Conservation (phyloP, 2,329 filamentous ascomycete species). For the Hymenoscyphus scutula region DNA sequence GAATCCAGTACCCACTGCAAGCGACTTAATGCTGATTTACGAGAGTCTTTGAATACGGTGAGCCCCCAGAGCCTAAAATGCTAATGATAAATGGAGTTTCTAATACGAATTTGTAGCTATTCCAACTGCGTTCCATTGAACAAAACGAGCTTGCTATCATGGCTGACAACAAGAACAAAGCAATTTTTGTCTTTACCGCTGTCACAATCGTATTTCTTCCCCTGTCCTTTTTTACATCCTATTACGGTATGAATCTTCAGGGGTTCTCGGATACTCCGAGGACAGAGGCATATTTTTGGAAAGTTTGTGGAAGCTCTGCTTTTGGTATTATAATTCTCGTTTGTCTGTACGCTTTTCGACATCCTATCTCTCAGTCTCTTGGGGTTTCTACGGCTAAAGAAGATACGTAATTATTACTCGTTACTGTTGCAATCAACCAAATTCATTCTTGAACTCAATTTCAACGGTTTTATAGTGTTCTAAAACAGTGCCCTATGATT, state of each 20-base stretch:
- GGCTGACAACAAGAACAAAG: background rate
- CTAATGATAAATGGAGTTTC: too few species aligned
- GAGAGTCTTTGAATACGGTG: too few species aligned
- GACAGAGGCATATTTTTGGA: background rate
- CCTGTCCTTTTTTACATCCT: background rate
- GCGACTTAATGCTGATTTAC: too few species aligned
- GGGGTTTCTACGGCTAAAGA: background rate
- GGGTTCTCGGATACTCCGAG: background rate
- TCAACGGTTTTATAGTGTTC: too few species aligned
- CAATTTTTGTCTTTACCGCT: background rate
- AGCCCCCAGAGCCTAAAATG: too few species aligned
- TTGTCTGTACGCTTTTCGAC: background rate
- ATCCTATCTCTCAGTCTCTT: background rate
- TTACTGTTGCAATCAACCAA: too few species aligned
- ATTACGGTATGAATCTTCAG: background rate
- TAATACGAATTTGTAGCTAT: background rate
- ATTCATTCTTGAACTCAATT: too few species aligned
- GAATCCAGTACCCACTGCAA: too few species aligned
- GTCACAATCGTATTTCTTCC: background rate
- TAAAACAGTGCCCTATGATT: too few species aligned
- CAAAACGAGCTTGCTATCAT: background rate
- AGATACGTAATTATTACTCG: background rate
- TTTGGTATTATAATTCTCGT: background rate
- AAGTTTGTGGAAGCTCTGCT: background rate
- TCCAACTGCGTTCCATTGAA: background rate